Conservation (phyloP, 177 flowering plant genomes). For the Vitis hybrid region DNA sequence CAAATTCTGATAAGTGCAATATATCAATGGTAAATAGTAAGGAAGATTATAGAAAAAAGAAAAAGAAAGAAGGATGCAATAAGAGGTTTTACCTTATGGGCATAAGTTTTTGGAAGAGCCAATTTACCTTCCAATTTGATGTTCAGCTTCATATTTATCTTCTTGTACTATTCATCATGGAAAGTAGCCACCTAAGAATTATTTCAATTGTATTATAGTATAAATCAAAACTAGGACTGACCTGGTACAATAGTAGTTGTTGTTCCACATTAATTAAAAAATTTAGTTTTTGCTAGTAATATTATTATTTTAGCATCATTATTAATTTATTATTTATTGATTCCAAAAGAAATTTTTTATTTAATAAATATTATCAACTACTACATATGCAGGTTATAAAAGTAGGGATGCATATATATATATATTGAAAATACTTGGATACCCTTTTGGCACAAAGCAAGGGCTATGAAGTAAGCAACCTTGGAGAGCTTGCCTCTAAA, state of each 20-base stretch:
- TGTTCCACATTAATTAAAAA: no score
- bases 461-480: conserved; percentile 37
- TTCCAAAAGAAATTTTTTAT: no score
- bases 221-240: background rate
- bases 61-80: no score
- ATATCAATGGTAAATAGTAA: rapidly evolving
- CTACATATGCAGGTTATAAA: no score
- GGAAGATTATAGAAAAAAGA: no score
- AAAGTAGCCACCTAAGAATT: conserved; percentile 15
- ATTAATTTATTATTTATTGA: no score
- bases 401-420: no score
- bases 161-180: conserved; percentile 14
- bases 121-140: background rate
- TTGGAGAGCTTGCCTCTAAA: conserved; percentile 48
- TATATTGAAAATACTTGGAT: conserved; percentile 36
- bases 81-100: conserved; percentile 17
- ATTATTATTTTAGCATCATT: no score
- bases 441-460: conserved; percentile 45
- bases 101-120: conserved; percentile 15
- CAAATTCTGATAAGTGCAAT: rapidly evolving
- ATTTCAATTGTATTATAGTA: no score
- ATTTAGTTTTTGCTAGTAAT: no score
- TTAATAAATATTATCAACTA: no score
- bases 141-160: conserved; percentile 11
- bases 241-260: background rate